Base-by-base conservation (phyloP, 148 eudicot species). In the Chenopodium suecicum region DNA sequence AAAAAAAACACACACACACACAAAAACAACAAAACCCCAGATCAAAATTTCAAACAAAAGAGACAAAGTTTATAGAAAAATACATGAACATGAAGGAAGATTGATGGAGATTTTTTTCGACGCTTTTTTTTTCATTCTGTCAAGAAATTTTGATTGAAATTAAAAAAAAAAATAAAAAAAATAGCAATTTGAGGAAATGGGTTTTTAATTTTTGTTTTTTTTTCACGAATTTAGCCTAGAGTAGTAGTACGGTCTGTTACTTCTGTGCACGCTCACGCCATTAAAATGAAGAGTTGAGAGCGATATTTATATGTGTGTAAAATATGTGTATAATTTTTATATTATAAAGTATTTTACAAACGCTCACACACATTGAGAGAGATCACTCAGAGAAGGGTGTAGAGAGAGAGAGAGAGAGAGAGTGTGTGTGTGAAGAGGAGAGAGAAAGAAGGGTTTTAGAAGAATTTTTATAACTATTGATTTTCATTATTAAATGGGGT, bases 241-340 rank as follows among this genome's bases (percentile, higher is more conserved):
- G 81, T 81, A 37, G 78, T 78, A 83, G 76, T 74, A 85, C 11
- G 83, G 88, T 80, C 71, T 81, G 88, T 76, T 77, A 75, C 83
- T 85, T 75, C 85, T 80, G 85, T 70, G 84, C 82, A 82, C 77
- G 85, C 85, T 87, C 92, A 90, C 89, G 88, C 90, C 90, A 90
- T 90, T 87, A 86, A 82, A 85, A 87, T 90, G 91, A 86, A 76
- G 83, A 52, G 79, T 25, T 66, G 77, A 54, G 75, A 58, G 81
- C 70, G 84, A 78, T 34, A 75, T 82, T 47, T 62, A 56, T 65
- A 86, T 78, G 85, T 52, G 69, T 46, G 66, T 70, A 75, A 37
- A 76, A 52, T 1, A 52, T 10, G 56, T 10, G 12, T 10, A 52
- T 2, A 16, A 12, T 50, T 17, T 11, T 56, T 17, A 58, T 58